Conservation (phyloP, 169 alveolate species). For the Eimeria brunetti region DNA sequence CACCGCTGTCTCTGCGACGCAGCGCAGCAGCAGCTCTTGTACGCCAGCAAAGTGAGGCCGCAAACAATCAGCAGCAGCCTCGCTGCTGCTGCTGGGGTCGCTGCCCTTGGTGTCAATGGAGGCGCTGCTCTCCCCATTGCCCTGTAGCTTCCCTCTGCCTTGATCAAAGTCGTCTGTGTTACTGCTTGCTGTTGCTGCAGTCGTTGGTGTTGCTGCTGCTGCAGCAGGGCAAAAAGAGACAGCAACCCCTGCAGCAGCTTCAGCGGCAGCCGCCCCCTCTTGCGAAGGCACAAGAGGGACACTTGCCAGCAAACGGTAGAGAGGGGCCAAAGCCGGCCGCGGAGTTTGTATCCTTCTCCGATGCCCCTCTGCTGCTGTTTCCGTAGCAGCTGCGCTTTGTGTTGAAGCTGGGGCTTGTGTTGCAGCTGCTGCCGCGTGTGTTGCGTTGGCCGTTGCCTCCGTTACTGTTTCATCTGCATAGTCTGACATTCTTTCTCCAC, state of each 20-base stretch:
- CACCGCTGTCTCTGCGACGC: slow-evolving; percentile 70
- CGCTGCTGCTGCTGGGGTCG: slow-evolving; percentile 20
- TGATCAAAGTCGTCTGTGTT: no score
- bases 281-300: neutral
- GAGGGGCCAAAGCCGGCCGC: slow-evolving; percentile 12
- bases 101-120: slow-evolving; percentile 1
- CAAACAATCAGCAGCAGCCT: slow-evolving; percentile 2
- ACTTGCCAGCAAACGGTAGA: neutral
- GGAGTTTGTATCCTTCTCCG: neutral
- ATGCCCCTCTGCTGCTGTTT: neutral
- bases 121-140: neutral
- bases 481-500: neutral
- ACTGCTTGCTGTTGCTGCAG: neutral
- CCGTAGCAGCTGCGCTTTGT: neutral
- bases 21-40: slow-evolving; percentile 73
- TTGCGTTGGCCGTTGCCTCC: neutral
- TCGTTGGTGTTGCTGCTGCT: slow-evolving; percentile 18
- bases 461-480: neutral
- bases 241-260: slow-evolving; percentile 5
- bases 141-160: neutral
- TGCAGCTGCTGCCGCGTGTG: neutral
- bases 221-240: neutral
- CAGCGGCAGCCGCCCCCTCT: slow-evolving; percentile 5
- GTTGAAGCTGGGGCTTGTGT: neutral
- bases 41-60: neutral